Conservation (phyloP, 2,329 filamentous ascomycete genomes). For the Neofusicoccum cordaticola region DNA sequence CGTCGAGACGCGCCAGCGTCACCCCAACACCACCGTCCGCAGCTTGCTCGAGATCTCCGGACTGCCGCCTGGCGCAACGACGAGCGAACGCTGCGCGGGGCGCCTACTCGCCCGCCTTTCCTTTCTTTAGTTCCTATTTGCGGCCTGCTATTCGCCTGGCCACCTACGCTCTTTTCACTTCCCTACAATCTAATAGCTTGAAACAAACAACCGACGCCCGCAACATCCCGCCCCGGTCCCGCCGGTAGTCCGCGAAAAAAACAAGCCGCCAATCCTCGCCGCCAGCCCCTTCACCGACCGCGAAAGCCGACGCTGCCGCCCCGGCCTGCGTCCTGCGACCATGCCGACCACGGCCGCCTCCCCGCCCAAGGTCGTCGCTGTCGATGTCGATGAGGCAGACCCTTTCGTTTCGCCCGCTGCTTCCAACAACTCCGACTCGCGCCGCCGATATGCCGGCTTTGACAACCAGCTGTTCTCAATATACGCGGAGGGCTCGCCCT, state of each 20-base stretch:
- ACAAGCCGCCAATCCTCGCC: slow-evolving; percentile 5
- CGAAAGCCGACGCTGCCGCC: slow-evolving; percentile 2
- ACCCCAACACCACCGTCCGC: neutral
- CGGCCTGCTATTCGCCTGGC: slow-evolving; percentile 1
- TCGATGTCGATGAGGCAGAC: slow-evolving; percentile 40
- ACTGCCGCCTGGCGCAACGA: slow-evolving; percentile 5
- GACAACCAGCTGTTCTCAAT: slow-evolving; percentile 77
- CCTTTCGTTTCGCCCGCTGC: slow-evolving; percentile 42
- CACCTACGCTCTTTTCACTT: slow-evolving; percentile 15
- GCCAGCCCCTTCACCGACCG: neutral
- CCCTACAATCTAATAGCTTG: slow-evolving; percentile 16
- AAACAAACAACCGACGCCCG: slow-evolving; percentile 14
- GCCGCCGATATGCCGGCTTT: slow-evolving; percentile 77
- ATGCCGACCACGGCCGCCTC: slow-evolving; percentile 45
- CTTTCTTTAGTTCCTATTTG: slow-evolving; percentile 1
- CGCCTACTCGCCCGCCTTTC: neutral
- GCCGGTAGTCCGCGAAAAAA: neutral
- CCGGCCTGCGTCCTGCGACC: neutral
- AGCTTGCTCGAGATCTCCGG: neutral
- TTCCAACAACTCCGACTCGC: slow-evolving; percentile 30
- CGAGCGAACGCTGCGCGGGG: neutral
- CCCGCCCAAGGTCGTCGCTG: slow-evolving; percentile 39
- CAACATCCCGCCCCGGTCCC: slow-evolving; percentile 5
- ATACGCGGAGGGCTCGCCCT: slow-evolving; percentile 73
- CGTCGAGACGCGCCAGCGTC: neutral